Evolutionary conservation across 495 filamentous ascomycete genomes (phyloP).

Genomic region (Margaritispora aquatica): DNA sequence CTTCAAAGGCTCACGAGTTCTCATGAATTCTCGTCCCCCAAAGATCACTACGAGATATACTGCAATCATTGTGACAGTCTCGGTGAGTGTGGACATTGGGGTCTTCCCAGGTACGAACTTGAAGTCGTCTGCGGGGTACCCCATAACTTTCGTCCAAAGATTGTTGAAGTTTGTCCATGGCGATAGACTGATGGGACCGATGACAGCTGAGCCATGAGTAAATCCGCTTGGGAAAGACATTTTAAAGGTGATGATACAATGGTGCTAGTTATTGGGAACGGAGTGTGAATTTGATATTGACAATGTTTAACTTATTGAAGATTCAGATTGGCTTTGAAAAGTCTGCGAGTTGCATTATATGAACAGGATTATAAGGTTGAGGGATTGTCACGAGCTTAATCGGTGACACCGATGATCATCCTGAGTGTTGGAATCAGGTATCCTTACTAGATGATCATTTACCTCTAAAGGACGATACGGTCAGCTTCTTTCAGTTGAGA

Average conservation of each 20-base stretch:
- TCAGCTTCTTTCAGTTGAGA: background rate
- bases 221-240: slow-evolving; percentile 9
- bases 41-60: slow-evolving; percentile 69
- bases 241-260: background rate
- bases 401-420: background rate
- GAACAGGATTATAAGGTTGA: background rate
- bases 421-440: background rate
- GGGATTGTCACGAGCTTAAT: background rate
- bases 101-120: slow-evolving; percentile 54
- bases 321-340: too few species aligned
- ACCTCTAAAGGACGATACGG: background rate
- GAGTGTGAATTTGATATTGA: too few species aligned
- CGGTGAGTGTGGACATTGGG: slow-evolving; percentile 60
- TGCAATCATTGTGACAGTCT: slow-evolving; percentile 54
- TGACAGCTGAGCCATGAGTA: slow-evolving; percentile 3
- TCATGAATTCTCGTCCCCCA: slow-evolving; percentile 65
- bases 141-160: slow-evolving; percentile 61
- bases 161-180: slow-evolving; percentile 84
- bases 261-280: too few species aligned
- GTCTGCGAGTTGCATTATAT: too few species aligned
- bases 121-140: slow-evolving; percentile 64
- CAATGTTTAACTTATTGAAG: too few species aligned
- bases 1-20: slow-evolving; percentile 55
- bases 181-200: slow-evolving; percentile 5
- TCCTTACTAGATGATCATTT: background rate